A percentile compares a stretch with the other conserved stretches of the same genome.
Conservation (phyloP, 352 stramenopile species). For the Phytopythium boreale region DNA sequence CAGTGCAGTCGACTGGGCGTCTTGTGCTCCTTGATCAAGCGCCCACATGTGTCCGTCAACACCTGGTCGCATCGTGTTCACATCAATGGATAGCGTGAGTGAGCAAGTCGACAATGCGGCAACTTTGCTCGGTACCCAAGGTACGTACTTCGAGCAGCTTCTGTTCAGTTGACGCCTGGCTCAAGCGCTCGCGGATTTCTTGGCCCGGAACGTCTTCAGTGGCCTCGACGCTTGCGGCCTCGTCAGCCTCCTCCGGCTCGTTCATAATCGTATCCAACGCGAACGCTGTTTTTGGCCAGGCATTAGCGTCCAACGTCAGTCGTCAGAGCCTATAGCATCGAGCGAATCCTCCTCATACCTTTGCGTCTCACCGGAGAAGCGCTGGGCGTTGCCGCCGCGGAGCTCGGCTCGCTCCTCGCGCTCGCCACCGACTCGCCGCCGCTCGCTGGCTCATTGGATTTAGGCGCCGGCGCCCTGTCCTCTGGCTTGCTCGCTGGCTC, state of each 20-base stretch:
- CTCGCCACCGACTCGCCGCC: constrained; percentile 2
- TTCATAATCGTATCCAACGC: constrained; percentile 59
- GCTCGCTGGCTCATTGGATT: constrained; percentile 5
- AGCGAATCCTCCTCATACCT: background rate
- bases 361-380: constrained; percentile 44
- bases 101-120: no score
- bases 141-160: constrained; percentile 47
- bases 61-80: constrained; percentile 17
- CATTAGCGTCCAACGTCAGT: background rate
- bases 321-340: background rate
- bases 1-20: constrained; percentile 53
- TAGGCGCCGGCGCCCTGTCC: background rate
- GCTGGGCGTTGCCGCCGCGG: constrained; percentile 20
- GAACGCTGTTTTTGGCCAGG: background rate
- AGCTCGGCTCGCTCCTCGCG: constrained; percentile 18
- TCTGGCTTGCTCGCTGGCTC: background rate
- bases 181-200: constrained; percentile 43
- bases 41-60: constrained; percentile 43
- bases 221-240: constrained; percentile 5
- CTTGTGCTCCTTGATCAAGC: constrained; percentile 55
- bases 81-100: constrained; percentile 3
- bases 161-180: constrained; percentile 29
- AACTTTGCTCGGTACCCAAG: background rate
- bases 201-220: constrained; percentile 45
- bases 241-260: constrained; percentile 29